Evolutionary conservation across 2,329 filamentous ascomycete genomes (phyloP).

Genomic region (Fusarium sp.): DNA sequence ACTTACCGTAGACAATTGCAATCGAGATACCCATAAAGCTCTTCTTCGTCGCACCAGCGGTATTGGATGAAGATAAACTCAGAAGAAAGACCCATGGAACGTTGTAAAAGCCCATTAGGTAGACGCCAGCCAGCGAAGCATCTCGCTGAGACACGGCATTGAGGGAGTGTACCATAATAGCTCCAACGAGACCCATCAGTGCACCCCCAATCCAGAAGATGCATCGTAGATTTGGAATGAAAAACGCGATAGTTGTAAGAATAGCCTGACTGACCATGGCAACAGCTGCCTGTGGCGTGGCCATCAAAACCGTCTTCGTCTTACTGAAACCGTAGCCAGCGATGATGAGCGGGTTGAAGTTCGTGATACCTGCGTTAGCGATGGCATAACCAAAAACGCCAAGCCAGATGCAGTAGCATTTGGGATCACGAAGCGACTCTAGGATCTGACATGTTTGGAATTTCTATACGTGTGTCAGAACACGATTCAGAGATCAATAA

Average conservation of each 20-base stretch:
- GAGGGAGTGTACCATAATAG: constrained; percentile 47
- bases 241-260: constrained; percentile 46
- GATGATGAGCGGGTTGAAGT: constrained; percentile 70
- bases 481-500: rapidly evolving
- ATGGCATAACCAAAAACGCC: constrained; percentile 70
- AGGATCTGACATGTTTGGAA: constrained; percentile 36
- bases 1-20: constrained; percentile 48
- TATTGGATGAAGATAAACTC: constrained; percentile 51
- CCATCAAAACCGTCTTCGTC: constrained; percentile 49
- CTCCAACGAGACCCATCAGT: constrained; percentile 43
- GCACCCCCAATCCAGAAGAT: constrained; percentile 50
- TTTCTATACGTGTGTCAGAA: background rate
- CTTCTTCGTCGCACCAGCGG: constrained; percentile 51
- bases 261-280: constrained; percentile 48
- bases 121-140: constrained; percentile 50
- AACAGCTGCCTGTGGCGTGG: constrained; percentile 52
- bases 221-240: constrained; percentile 49
- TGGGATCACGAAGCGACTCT: constrained; percentile 41
- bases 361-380: constrained; percentile 77
- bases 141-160: constrained; percentile 34
- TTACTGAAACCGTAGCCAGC: constrained; percentile 63
- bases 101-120: constrained; percentile 54
- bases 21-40: constrained; percentile 49
- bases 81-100: constrained; percentile 49
- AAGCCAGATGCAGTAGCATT: constrained; percentile 47